Evolutionary conservation across 2,329 filamentous ascomycete genomes (phyloP), one percentile per base, ranked within the genome.

Genomic region (Nemania abortiva): DNA sequence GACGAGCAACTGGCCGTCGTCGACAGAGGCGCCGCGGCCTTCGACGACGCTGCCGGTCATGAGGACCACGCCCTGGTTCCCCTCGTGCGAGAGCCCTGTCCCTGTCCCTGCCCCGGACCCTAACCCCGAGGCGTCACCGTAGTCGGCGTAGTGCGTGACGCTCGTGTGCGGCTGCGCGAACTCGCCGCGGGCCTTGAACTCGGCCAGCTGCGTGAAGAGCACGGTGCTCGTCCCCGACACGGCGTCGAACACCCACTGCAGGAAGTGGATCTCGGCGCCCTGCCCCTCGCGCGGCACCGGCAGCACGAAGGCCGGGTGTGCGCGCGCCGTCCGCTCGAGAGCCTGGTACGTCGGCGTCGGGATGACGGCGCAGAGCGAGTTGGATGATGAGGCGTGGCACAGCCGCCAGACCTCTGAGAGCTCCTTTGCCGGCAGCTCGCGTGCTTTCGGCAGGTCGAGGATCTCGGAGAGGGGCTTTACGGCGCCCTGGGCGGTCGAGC

Each of bases 101-200:
- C n/a, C n/a, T n/a, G n/a, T n/a, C n/a, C 61, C 62, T 70, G 3
- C 47, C 37, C 6, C 37, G 3, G 29, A n/a, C 37, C 18, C 31
- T 3, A 0, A 20, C 20, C 13, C 49, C 10, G 39, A 54, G 22
- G 24, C 64, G 9, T 47, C 54, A 27, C 31, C 62, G 45, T 66
- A 64, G 80, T 99, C 96, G 18, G 91, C 83, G 81, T 99, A 93
- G 81, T 98, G 94, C 49, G 95, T 98, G 64, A 98, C 85, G 2
- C 94, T 98, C 0, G 96, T 99, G 78, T 99, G 96, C 55, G 96
- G 95, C 80, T 92, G 89, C 53, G 94, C 94, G 78, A 90, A 99
- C 80, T 97, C 93, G 60, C 95, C 95, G 60, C 95, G 88, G 66
- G 93, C 83, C 85, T 98, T 98, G 84, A 92, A 99, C 79, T 98